Conservation (phyloP, 768 basidiomycete genomes). For the Tricholoma hemisulphureum region DNA sequence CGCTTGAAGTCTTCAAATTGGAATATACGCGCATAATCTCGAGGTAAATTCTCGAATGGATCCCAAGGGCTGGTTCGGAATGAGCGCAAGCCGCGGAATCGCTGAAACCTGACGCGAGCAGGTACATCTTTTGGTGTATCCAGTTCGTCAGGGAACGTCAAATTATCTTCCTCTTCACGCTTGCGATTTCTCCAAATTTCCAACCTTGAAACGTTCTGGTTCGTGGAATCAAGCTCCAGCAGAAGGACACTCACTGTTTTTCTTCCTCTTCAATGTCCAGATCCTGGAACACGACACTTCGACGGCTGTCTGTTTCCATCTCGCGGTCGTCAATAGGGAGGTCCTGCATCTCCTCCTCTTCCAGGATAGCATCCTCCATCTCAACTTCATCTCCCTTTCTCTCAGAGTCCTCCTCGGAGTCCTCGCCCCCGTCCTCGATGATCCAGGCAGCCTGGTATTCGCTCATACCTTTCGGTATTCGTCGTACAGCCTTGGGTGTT, state of each 20-base stretch:
- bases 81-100: constrained; percentile 87
- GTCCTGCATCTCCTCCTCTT: constrained; percentile 65
- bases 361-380: constrained; percentile 46
- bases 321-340: constrained; percentile 55
- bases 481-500: constrained; percentile 76
- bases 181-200: constrained; percentile 66
- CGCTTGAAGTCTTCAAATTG: constrained; percentile 94
- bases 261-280: constrained; percentile 83
- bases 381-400: constrained; percentile 38
- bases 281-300: constrained; percentile 65
- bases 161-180: constrained; percentile 77
- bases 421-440: constrained; percentile 72
- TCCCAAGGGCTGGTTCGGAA: constrained; percentile 98
- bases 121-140: constrained; percentile 88
- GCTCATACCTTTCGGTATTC: constrained; percentile 92
- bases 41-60: constrained; percentile 90
- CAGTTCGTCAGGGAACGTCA: constrained; percentile 92
- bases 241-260: constrained; percentile 60
- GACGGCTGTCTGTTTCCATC: constrained; percentile 54
- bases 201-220: constrained; percentile 44
- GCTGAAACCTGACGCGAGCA: constrained; percentile 81
- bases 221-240: not conserved
- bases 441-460: constrained; percentile 98
- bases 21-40: constrained; percentile 93
- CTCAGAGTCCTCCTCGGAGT: constrained; percentile 43